Conservation (phyloP, 257 asterid genomes). For the Nicotiana tomentosiformis region DNA sequence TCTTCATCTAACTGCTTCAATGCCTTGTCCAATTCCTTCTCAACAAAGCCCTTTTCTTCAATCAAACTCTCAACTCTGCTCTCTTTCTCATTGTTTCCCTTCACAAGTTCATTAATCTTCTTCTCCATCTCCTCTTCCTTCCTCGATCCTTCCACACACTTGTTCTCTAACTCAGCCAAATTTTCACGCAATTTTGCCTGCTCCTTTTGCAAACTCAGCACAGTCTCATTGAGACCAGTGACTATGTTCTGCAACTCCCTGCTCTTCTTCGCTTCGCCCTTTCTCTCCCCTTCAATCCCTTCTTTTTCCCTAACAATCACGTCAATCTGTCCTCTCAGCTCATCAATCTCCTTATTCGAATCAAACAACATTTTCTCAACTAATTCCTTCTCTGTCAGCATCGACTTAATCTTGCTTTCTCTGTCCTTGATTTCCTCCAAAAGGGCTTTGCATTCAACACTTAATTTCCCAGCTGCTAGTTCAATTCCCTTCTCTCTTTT, state of each 20-base stretch:
- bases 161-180: constrained; percentile 58
- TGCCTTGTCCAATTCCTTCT: constrained; percentile 37
- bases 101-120: constrained; percentile 35
- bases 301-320: constrained; percentile 38
- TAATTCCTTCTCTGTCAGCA: constrained; percentile 30
- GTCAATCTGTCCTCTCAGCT: constrained; percentile 32
- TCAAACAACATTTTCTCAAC: constrained; percentile 33
- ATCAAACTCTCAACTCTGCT: constrained; percentile 30
- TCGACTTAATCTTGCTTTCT: constrained; percentile 30
- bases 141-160: constrained; percentile 35
- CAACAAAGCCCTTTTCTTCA: constrained; percentile 35
- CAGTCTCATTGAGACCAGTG: constrained; percentile 36
- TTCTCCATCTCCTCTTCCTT: constrained; percentile 44
- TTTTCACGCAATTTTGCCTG: constrained; percentile 26
- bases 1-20: constrained; percentile 30
- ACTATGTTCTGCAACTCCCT: constrained; percentile 44
- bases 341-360: constrained; percentile 23
- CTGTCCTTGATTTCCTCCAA: constrained; percentile 30
- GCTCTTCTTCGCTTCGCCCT: constrained; percentile 30
- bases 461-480: constrained; percentile 32
- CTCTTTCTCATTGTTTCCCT: constrained; percentile 37
- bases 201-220: constrained; percentile 31
- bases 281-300: constrained; percentile 40
- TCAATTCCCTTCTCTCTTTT: constrained; percentile 23
- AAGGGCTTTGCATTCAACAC: constrained; percentile 20